Base-by-base conservation (phyloP, 352 stramenopile genomes). In the Globisporangium solare region DNA sequence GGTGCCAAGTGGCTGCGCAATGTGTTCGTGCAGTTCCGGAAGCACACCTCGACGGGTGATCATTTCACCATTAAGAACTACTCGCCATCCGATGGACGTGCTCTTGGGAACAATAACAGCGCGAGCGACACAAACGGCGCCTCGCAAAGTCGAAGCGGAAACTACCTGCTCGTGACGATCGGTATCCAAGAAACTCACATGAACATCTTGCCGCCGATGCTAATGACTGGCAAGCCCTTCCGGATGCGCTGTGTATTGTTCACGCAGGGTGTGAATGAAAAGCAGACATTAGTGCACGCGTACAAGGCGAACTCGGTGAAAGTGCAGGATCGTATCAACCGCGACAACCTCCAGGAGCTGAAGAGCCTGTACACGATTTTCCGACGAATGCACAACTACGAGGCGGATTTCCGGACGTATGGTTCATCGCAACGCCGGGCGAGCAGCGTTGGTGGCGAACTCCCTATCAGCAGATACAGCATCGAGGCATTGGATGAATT, bases 241-340 rank as follows among this genome's bases (percentile, higher is more conserved):
- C 71, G 73, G 17, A 53, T 94, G 37, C 79, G 68, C 0, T 86
- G 76, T 32, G 74, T 94, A 51, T 60, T 94, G 22, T 94, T 94
- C 58, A 83, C 74, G 0, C 84, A 94, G 61, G 84, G 84, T 17
- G 81, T 94, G 20, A 92, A 92, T 57, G 84, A 94, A 60, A 92
- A 89, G 60, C 84, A 94, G 63, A 88, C 78, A 56, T 76, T 94
- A 5, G 81, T 84, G 42, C 83, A 94, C 51, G 83, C 81, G 20
- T 79, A 86, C 67, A 89, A 89, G 63, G 79, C 75, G 24, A 82
- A 66, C 48, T 78, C 81, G 18, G 79, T 89, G 52, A 89, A 86
- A 46, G 47, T 94, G 32, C 84, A 92, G 54, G 79, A 94, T 42
- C 69, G 73, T 17, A 83, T 94, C 46, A 94, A 94, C 63, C 82